Conservation (phyloP, 352 stramenopile genomes). For the Pythium biforme region DNA sequence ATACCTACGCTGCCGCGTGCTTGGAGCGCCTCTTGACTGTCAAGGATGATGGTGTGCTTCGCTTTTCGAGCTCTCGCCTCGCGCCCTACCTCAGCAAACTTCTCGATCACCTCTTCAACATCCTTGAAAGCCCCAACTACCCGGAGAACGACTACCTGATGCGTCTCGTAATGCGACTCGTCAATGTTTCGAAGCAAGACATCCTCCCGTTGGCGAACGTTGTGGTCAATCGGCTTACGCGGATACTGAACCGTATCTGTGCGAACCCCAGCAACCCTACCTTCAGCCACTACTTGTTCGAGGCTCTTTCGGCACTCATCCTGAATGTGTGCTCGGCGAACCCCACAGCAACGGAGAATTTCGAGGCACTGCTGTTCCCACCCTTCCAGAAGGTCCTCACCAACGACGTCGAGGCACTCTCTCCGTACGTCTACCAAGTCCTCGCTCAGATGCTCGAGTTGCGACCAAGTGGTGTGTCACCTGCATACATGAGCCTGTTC, state of each 20-base stretch:
- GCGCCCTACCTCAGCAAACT: constrained; percentile 91
- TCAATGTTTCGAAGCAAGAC: constrained; percentile 92
- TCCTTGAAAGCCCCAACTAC: constrained; percentile 92
- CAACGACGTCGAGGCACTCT: constrained; percentile 93
- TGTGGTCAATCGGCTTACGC: constrained; percentile 95
- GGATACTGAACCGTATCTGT: constrained; percentile 92
- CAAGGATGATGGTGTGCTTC: constrained; percentile 81
- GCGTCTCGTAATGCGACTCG: constrained; percentile 97
- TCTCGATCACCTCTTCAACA: constrained; percentile 95
- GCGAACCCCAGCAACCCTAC: constrained; percentile 98
- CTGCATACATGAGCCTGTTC: constrained; percentile 96
- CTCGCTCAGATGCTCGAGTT: constrained; percentile 97
- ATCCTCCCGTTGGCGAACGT: constrained; percentile 91
- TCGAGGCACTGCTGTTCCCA: constrained; percentile 96
- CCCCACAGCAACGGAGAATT: constrained; percentile 72
- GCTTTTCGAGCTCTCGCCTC: constrained; percentile 85
- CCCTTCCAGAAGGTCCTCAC: constrained; percentile 97
- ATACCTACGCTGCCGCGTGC: constrained; percentile 96
- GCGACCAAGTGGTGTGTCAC: constrained; percentile 78
- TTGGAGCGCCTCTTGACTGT: constrained; percentile 96
- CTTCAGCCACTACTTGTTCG: constrained; percentile 99
- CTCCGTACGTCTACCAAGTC: constrained; percentile 99
- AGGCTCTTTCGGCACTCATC: constrained; percentile 97
- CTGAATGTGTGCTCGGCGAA: constrained; percentile 90
- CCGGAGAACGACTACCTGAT: constrained; percentile 99